Evolutionary conservation across 768 basidiomycete species (phyloP).

Genomic region (Kwoniella mangroviensis): DNA sequence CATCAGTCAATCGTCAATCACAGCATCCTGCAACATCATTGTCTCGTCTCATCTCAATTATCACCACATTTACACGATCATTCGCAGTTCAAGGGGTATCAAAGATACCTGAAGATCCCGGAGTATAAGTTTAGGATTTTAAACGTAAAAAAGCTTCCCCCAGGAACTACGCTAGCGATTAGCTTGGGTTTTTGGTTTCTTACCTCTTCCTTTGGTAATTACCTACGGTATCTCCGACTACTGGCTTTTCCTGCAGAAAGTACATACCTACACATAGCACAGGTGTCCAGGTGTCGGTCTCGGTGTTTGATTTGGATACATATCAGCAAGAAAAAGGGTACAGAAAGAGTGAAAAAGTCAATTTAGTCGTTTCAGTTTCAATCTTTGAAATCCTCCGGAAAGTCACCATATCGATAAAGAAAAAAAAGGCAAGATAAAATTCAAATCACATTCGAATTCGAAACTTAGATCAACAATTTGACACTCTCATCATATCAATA

Average conservation of each 20-base stretch:
- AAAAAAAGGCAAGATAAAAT: background rate
- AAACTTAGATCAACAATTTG: constrained; percentile 2
- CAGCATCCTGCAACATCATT: no score
- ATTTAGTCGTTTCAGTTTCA: no score
- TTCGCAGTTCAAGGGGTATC: background rate
- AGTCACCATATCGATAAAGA: constrained; percentile 13
- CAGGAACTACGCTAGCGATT: constrained; percentile 14
- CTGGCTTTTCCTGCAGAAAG: no score
- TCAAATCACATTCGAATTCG: background rate
- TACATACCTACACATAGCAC: no score
- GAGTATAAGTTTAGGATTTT: background rate
- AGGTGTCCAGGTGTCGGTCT: no score
- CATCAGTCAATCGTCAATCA: no score
- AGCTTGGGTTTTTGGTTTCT: background rate
- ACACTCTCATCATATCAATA: background rate
- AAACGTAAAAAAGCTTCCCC: background rate
- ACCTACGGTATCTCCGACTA: background rate
- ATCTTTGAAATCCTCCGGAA: background rate
- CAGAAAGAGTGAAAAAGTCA: no score
- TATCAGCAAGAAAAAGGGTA: background rate
- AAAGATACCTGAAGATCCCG: background rate
- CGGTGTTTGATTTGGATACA: background rate
- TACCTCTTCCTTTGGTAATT: background rate
- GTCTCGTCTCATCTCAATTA: background rate
- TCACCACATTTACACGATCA: background rate